Evolutionary conservation across 179 eudicot species (phyloP).

Genomic region (Drosera spatulata): DNA sequence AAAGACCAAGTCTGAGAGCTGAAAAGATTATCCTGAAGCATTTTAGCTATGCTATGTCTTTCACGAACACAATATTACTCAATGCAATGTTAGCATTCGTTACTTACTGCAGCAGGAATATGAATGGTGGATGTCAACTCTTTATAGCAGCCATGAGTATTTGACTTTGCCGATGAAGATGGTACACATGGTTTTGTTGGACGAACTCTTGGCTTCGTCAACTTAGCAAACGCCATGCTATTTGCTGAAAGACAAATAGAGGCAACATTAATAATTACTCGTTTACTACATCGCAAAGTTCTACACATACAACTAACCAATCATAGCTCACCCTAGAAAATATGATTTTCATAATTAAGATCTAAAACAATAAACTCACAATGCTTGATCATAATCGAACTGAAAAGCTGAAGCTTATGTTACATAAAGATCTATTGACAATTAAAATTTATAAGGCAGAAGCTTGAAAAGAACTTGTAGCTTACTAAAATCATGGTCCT

Average conservation of each 20-base stretch:
- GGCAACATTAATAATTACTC: not conserved
- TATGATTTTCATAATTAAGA: not conserved
- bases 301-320: not conserved
- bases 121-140: constrained; percentile 43
- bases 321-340: not conserved
- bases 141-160: constrained; percentile 30
- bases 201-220: constrained; percentile 67
- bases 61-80: not conserved
- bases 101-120: constrained; percentile 32
- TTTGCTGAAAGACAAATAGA: constrained; percentile 22
- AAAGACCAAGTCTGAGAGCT: no score
- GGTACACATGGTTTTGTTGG: constrained; percentile 59
- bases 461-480: not conserved
- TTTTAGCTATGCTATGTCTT: not conserved
- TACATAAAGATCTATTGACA: not conserved
- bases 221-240: constrained; percentile 50
- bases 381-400: no score
- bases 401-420: not conserved
- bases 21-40: not conserved
- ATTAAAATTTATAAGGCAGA: not conserved
- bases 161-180: constrained; percentile 42
- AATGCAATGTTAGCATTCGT: not conserved
- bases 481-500: constrained; percentile 64
- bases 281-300: no score
- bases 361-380: no score